These are phyloP conservation scores for Cornus kousa DNA, from an alignment of 148 eudicot genomes.

Conservation along the genomic window DNA sequence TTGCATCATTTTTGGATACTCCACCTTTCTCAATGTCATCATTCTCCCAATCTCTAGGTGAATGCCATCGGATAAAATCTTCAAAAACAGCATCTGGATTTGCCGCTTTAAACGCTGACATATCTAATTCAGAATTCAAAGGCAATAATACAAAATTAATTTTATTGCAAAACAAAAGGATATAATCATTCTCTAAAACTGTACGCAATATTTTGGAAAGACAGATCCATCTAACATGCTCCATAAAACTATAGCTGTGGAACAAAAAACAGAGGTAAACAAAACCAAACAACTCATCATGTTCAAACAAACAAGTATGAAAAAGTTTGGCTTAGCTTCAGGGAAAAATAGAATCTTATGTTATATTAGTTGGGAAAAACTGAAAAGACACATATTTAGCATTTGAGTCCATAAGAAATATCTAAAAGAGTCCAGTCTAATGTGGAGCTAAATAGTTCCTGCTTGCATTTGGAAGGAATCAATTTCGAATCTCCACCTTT, in stretches of 20 bases:
- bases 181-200: too few species aligned
- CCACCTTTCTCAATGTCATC: conserved; percentile 33
- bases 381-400: background rate
- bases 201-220: background rate
- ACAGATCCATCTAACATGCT: background rate
- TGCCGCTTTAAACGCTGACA: conserved; percentile 98
- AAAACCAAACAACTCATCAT: background rate
- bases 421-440: background rate
- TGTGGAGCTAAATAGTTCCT: background rate
- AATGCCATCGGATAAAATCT: conserved; percentile 99
- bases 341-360: background rate
- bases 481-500: too few species aligned
- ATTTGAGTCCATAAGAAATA: background rate
- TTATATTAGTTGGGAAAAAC: background rate
- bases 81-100: conserved; percentile 93
- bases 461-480: too few species aligned
- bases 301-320: background rate
- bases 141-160: conserved; percentile 9
- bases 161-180: background rate
- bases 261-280: background rate
- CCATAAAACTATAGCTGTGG: background rate
- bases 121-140: conserved; percentile 50
- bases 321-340: background rate
- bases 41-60: conserved; percentile 93
- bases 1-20: conserved; percentile 21